A percentile compares a stretch with the other conserved stretches of the same genome.
Evolutionary conservation across 2,329 filamentous ascomycete species (phyloP).

Genomic region (Colletotrichum tropicicola): DNA sequence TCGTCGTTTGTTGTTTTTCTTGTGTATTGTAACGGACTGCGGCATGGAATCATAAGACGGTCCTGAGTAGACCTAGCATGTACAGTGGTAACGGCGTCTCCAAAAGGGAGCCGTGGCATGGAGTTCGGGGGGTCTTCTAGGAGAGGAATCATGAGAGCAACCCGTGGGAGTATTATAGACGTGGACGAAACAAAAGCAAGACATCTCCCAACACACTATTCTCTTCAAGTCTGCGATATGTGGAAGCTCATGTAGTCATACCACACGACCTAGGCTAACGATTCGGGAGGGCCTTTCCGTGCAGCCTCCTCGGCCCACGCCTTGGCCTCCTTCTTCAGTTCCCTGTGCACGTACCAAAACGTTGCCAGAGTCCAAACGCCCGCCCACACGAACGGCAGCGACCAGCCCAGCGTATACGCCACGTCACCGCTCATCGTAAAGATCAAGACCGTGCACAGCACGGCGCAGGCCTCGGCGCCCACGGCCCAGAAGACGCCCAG

Average conservation of each 20-base stretch:
- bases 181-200: neutral
- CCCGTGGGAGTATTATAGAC: neutral
- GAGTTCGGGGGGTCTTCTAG: conserved; percentile 1
- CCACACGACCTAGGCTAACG: neutral
- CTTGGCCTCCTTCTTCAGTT: conserved; percentile 36
- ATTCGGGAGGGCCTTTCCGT: neutral
- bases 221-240: neutral
- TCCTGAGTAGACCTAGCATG: conserved; percentile 19
- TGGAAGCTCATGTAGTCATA: neutral
- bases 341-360: conserved; percentile 35
- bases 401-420: conserved; percentile 35
- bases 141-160: neutral
- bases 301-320: conserved; percentile 36
- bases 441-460: conserved; percentile 34
- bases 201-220: neutral
- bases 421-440: conserved; percentile 35
- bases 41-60: conserved; percentile 3
- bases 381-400: conserved; percentile 35
- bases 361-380: conserved; percentile 36
- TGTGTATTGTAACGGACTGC: conserved; percentile 13
- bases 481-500: conserved; percentile 61
- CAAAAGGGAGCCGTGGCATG: conserved; percentile 6
- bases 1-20: neutral
- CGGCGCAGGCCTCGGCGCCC: conserved; percentile 34
- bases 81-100: conserved; percentile 13